These are phyloP conservation scores for Lentinula sp. DNA, from an alignment of 768 basidiomycete species.

Conservation along the genomic window DNA sequence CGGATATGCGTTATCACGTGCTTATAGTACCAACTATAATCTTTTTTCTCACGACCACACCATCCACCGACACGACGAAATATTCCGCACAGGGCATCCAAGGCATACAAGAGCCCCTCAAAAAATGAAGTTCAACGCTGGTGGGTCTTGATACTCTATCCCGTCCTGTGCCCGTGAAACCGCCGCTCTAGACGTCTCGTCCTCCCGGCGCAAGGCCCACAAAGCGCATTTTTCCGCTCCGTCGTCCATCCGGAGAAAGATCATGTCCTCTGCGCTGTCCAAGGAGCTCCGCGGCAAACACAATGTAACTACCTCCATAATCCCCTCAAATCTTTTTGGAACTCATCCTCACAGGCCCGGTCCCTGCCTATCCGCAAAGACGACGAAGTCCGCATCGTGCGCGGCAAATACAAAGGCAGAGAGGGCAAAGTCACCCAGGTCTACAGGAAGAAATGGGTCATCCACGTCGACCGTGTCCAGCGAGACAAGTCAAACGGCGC, in stretches of 20 bases:
- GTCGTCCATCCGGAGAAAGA: constrained; percentile 91
- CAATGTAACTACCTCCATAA: constrained; percentile 59
- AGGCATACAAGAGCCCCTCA: constrained; percentile 38
- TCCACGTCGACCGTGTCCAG: constrained; percentile 96
- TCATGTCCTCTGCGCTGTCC: constrained; percentile 94
- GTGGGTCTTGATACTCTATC: constrained; percentile 41
- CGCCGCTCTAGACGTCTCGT: constrained; percentile 89
- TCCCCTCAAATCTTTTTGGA: too few species aligned
- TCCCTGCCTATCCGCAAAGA: constrained; percentile 96
- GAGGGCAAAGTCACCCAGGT: constrained; percentile 98
- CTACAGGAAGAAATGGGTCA: constrained; percentile 98
- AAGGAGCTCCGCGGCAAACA: constrained; percentile 93
- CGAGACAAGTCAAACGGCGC: constrained; percentile 98
- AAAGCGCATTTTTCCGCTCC: constrained; percentile 97
- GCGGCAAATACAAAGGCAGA: constrained; percentile 97
- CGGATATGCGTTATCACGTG: background rate
- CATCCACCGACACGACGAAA: background rate
- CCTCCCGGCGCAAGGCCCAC: constrained; percentile 95
- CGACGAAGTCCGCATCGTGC: constrained; percentile 94
- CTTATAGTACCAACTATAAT: background rate
- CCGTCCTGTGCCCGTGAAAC: constrained; percentile 6
- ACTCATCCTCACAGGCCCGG: constrained; percentile 52
- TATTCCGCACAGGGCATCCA: background rate
- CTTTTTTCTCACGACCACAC: background rate
- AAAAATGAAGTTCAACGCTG: constrained; percentile 79